A percentile compares a stretch with the other conserved stretches of the same genome.
phyloP scores from a whole-genome alignment of 1,284 basidiomycete species.

The Melampsora americana region DNA sequence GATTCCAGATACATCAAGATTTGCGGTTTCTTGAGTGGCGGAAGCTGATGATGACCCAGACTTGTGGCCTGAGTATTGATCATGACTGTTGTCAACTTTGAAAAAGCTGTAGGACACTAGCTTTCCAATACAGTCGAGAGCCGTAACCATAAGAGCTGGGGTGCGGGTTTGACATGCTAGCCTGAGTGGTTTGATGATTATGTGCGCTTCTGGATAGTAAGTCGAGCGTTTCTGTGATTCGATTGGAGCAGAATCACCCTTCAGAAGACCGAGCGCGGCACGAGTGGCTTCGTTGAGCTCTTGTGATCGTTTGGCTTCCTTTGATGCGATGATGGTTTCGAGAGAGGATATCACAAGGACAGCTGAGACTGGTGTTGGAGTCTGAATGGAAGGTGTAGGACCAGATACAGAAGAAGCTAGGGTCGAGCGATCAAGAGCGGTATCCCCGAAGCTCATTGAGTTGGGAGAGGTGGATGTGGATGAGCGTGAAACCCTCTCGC shows the following conservation, averaged over 20 bases:
- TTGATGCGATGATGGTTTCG: conserved; percentile 78
- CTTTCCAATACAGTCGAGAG: conserved; percentile 91
- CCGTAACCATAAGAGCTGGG: conserved; percentile 88
- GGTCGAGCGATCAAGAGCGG: conserved; percentile 21
- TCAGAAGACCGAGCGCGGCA: conserved; percentile 76
- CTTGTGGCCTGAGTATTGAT: conserved; percentile 61
- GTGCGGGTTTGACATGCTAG: conserved; percentile 87
- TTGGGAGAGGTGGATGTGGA: not conserved
- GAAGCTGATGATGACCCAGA: conserved; percentile 54
- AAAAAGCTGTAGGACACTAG: conserved; percentile 95
- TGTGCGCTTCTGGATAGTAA: conserved; percentile 46
- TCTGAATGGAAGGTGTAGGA: conserved; percentile 34
- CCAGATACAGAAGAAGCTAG: conserved; percentile 17
- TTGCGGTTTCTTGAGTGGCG: conserved; percentile 59
- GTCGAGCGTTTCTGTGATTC: conserved; percentile 44
- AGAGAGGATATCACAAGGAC: conserved; percentile 72
- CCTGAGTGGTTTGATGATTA: conserved; percentile 78
- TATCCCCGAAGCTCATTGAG: not conserved
- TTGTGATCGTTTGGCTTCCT: conserved; percentile 78
- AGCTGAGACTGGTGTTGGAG: conserved; percentile 55
- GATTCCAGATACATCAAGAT: conserved; percentile 53
- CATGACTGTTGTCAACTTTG: conserved; percentile 63
- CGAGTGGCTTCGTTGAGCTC: conserved; percentile 78
- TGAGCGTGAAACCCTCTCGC: not conserved
- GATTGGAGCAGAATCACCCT: conserved; percentile 65